phyloP scores from a whole-genome alignment of 495 filamentous ascomycete genomes.

The Trichoderma asperelloides region DNA sequence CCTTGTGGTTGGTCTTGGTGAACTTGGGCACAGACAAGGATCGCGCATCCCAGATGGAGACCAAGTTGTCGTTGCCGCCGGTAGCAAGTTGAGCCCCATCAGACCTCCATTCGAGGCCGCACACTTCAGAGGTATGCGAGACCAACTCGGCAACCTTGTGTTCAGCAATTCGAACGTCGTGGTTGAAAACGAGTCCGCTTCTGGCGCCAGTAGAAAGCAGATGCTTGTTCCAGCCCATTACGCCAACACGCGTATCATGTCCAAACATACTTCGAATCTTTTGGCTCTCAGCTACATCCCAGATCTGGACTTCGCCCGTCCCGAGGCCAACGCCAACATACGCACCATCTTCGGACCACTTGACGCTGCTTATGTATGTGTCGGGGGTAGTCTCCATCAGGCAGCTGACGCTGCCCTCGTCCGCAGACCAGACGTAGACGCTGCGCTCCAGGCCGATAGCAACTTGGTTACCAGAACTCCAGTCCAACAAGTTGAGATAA shows the following conservation, averaged over 20 bases:
- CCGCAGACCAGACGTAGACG: conserved; percentile 99
- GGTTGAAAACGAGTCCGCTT: conserved; percentile 94
- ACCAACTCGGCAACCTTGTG: conserved; percentile 97
- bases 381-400: conserved; percentile 79
- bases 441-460: conserved; percentile 94
- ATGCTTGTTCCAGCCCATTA: conserved; percentile 99
- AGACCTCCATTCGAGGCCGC: conserved; percentile 92
- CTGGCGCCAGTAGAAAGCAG: conserved; percentile 89
- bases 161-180: conserved; percentile 94
- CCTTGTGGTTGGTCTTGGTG: conserved; percentile 98
- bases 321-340: conserved; percentile 94
- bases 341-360: conserved; percentile 95
- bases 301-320: conserved; percentile 95
- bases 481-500: conserved; percentile 97
- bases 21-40: conserved; percentile 90
- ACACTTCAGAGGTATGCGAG: conserved; percentile 94
- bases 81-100: conserved; percentile 95
- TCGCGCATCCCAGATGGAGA: conserved; percentile 97
- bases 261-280: conserved; percentile 98
- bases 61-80: conserved; percentile 96
- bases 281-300: conserved; percentile 91
- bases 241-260: conserved; percentile 91
- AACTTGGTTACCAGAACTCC: conserved; percentile 95
- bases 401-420: conserved; percentile 76
- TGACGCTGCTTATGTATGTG: conserved; percentile 95